Conservation (phyloP, 106 monocot species). For the Xerophyta viscosa region DNA sequence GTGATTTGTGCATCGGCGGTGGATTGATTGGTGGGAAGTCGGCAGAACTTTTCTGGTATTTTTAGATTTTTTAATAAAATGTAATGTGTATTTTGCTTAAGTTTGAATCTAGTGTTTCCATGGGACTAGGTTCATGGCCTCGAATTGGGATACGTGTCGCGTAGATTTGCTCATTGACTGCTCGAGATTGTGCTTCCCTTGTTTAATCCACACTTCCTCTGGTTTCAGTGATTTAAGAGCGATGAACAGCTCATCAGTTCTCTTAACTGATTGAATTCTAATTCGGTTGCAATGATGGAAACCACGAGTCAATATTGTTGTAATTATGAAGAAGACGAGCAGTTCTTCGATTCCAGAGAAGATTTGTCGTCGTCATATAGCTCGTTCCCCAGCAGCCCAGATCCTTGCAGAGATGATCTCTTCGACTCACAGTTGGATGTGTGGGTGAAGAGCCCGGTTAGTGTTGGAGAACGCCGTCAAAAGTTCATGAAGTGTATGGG, state of each 20-base stretch:
- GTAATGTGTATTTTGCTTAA: not conserved
- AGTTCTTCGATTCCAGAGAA: slow-evolving; percentile 59
- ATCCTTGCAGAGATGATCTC: slow-evolving; percentile 10
- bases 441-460: slow-evolving; percentile 34
- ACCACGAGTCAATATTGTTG: no score
- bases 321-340: slow-evolving; percentile 58
- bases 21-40: not conserved
- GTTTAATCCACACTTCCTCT: no score
- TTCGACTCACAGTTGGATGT: slow-evolving; percentile 13
- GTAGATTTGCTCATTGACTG: slow-evolving; percentile 21
- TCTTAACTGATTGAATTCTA: no score
- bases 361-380: slow-evolving; percentile 48
- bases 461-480: slow-evolving; percentile 41
- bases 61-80: not conserved
- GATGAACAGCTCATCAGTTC: no score
- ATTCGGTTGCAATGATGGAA: no score
- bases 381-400: no score
- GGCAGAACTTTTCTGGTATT: not conserved
- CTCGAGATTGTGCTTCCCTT: slow-evolving; percentile 7
- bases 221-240: no score
- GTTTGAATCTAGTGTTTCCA: not conserved
- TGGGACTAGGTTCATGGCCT: slow-evolving; percentile 19
- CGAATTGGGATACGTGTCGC: slow-evolving; percentile 8
- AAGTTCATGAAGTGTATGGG: slow-evolving; percentile 50
- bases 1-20: no score